Percentiles rank a stretch among this genome's conserved stretches.
phyloP scores from a whole-genome alignment of 345 rosid genomes.

The rapeseed (Brassica napus) region Da-Ae NC_063450.1:36762501-36763000 shows the following conservation, averaged over 20 bases:
- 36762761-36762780: not conserved
- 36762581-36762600: not conserved
- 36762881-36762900: not conserved
- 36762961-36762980: not conserved
- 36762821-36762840: not conserved
- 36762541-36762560: too few relatives aligned
- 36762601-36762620: not conserved
- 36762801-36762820: not conserved
- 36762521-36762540: too few relatives aligned
- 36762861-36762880: not conserved
- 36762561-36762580: too few relatives aligned
- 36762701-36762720: not conserved
- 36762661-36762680: not conserved
- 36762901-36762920: not conserved
- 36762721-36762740: not conserved
- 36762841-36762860: not conserved
- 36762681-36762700: not conserved
- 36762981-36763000: not conserved
- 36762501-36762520: not conserved
- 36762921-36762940: not conserved
- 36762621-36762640: not conserved
- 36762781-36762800: not conserved
- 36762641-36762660: not conserved
- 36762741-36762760: not conserved
- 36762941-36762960: not conserved